These are phyloP conservation scores for Schizophyllum amplum DNA, from an alignment of 1,284 basidiomycete species.

Conservation along the genomic window DNA sequence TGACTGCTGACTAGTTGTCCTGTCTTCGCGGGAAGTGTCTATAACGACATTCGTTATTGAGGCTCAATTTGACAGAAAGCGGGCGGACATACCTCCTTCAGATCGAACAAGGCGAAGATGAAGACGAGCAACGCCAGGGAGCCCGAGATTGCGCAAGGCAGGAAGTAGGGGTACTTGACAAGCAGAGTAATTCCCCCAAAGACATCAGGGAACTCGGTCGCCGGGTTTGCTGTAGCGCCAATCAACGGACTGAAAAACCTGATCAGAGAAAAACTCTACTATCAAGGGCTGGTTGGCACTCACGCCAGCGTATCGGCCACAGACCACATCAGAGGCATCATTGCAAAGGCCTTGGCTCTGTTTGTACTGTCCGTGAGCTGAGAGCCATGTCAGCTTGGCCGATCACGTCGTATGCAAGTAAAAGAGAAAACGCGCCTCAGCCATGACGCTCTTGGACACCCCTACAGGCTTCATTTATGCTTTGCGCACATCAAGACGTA, in stretches of 20 bases:
- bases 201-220: constrained; percentile 27
- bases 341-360: constrained; percentile 33
- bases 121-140: constrained; percentile 21
- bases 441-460: constrained; percentile 28
- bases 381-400: neutral
- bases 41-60: too few relatives aligned
- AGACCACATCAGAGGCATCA: constrained; percentile 34
- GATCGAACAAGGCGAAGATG: constrained; percentile 18
- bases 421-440: constrained; percentile 17
- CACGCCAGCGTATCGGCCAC: constrained; percentile 7
- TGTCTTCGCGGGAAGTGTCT: neutral
- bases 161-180: constrained; percentile 31
- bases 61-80: too few relatives aligned
- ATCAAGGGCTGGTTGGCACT: neutral
- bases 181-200: constrained; percentile 25
- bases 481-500: too few relatives aligned
- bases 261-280: neutral
- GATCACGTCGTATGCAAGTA: neutral
- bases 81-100: constrained; percentile 26
- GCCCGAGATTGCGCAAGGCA: constrained; percentile 30
- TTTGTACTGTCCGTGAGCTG: constrained; percentile 36
- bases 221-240: constrained; percentile 35
- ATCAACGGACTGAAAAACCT: constrained; percentile 26
- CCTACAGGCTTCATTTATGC: constrained; percentile 22
- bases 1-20: neutral